Conservation (phyloP, 2,329 filamentous ascomycete genomes). For the Nannizziopsis barbatae region DNA sequence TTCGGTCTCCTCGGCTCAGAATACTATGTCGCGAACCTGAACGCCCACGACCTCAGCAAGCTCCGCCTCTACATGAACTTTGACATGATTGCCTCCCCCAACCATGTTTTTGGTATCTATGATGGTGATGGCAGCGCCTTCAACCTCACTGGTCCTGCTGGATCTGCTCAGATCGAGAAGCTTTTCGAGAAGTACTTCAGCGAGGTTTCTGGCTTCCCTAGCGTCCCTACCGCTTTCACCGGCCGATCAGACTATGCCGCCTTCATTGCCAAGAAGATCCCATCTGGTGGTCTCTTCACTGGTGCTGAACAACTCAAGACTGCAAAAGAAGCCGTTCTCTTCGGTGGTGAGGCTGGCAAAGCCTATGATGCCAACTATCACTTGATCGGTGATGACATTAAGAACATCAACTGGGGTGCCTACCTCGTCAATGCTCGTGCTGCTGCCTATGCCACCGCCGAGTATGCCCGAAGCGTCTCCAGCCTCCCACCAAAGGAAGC, state of each 20-base stretch:
- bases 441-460: constrained; percentile 42
- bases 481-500: constrained; percentile 13
- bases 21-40: constrained; percentile 44
- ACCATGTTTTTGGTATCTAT: constrained; percentile 46
- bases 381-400: constrained; percentile 40
- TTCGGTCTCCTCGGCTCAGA: constrained; percentile 51
- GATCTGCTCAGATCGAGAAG: constrained; percentile 57
- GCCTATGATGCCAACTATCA: constrained; percentile 50
- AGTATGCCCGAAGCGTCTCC: constrained; percentile 46
- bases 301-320: constrained; percentile 71
- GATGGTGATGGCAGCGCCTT: constrained; percentile 48
- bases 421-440: constrained; percentile 46
- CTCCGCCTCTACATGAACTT: constrained; percentile 60
- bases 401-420: constrained; percentile 44
- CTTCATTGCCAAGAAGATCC: constrained; percentile 62
- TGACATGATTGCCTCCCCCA: constrained; percentile 59
- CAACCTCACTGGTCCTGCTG: constrained; percentile 46
- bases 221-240: constrained; percentile 63
- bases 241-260: constrained; percentile 70
- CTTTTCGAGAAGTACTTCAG: constrained; percentile 59
- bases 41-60: constrained; percentile 43
- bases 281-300: constrained; percentile 63
- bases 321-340: constrained; percentile 50
- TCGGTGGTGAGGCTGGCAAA: constrained; percentile 58
- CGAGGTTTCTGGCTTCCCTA: constrained; percentile 47